Evolutionary conservation across 192 early-diverging fungal genomes (phyloP), one percentile per base, ranked within the genome.

Genomic region (Haplosporangium gracile): DNA sequence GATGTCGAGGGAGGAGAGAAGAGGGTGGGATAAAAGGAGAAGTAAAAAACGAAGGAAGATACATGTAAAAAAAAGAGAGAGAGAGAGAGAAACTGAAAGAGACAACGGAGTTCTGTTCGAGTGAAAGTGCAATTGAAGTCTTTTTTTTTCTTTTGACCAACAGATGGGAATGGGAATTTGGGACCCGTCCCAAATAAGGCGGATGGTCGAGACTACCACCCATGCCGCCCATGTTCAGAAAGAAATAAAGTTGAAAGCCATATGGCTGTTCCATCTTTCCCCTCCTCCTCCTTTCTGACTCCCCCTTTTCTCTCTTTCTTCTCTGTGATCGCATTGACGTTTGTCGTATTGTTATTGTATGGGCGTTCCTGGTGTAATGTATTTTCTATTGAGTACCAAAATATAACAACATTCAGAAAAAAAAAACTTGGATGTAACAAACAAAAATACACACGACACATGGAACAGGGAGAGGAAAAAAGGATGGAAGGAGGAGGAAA

Each of bases 401-500:
- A 65, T 32, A 65, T 5, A 51, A 22, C 49, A 51, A 22, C 18
- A 51, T 5, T 5, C 49, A 51, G 20, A 51, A 22, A 65, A 15
- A 65, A 65, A 51, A 15, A 42, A 26, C n/a, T 13, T 45, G 24
- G 26, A 29, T 29, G 42, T 40, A 72, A 45, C 71, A 45, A 72
- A 72, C 39, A 45, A 72, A 72, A 68, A 43, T 42, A 78, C 76
- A 49, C 24, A 34, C 57, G 29, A 55, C 32, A 40, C 32, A 40
- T 39, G 24, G 40, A 65, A 60, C n/a, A n/a, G 8, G 60, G 57
- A 77, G 32, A 32, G 29, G 32, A 29, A 22, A 43, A 29, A 40
- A 68, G 68, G 72, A 75, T 57, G 43, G 20, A 42, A 40, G 63
- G 71, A 20, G 78, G 38, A 63, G 34, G 40, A 57, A 42, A 29